Evolutionary conservation across 2,329 filamentous ascomycete species (phyloP).

Genomic region (Neopestalotiopsis sp.): DNA sequence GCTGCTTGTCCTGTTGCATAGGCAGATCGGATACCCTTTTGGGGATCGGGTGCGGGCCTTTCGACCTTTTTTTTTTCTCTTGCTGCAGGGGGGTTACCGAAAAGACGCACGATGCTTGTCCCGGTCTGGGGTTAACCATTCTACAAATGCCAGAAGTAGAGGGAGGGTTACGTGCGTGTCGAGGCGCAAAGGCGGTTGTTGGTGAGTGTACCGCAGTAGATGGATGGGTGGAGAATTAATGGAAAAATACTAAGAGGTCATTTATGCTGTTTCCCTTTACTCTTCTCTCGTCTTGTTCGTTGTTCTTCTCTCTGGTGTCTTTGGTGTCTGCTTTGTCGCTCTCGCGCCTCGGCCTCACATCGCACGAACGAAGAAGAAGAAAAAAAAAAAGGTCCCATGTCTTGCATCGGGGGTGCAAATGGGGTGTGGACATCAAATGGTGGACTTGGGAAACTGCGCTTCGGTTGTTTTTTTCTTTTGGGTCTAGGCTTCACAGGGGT

Average conservation of each 20-base stretch:
- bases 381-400: too few species aligned
- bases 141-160: neutral
- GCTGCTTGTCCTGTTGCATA: conserved; percentile 4
- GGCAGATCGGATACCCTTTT: conserved; percentile 1
- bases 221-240: neutral
- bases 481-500: neutral
- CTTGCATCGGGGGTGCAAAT: too few species aligned
- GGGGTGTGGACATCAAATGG: too few species aligned
- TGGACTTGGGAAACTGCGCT: neutral
- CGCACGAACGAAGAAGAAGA: too few species aligned
- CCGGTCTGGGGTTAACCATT: neutral
- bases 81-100: neutral
- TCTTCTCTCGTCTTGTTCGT: too few species aligned
- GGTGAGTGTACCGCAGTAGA: neutral
- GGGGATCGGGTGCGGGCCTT: neutral
- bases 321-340: too few species aligned
- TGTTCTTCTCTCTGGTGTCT: too few species aligned
- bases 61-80: neutral
- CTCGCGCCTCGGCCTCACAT: too few species aligned
- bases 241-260: neutral
- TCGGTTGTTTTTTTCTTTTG: neutral
- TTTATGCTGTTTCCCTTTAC: too few species aligned
- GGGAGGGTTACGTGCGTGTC: neutral
- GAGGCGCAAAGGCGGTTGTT: neutral
- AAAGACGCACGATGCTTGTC: neutral